Conservation (phyloP, 179 eudicot species). For the Gypsophila paniculata region DNA sequence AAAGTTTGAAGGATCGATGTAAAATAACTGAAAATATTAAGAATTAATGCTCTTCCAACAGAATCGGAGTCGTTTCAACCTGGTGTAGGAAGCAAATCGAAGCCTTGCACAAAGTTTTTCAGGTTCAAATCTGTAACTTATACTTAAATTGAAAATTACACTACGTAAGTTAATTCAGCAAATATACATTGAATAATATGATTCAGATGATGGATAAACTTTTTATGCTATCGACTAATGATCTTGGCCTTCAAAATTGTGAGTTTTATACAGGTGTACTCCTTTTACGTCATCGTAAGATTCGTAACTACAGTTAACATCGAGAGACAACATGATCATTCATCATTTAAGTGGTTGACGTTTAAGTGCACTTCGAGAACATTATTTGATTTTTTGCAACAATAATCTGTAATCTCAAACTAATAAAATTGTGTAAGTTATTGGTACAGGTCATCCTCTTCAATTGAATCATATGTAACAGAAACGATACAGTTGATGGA, state of each 20-base stretch:
- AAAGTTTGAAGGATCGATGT: conserved; percentile 27
- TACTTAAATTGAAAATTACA: conserved; percentile 34
- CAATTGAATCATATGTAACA: conserved; percentile 20
- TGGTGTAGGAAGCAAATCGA: conserved; percentile 91
- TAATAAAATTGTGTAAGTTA: conserved; percentile 27
- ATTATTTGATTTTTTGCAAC: not conserved
- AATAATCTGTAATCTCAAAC: conserved; percentile 14
- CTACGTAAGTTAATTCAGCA: conserved; percentile 17
- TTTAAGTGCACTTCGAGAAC: not conserved
- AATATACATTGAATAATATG: conserved; percentile 32
- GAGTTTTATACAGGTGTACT: conserved; percentile 53
- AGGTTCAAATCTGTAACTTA: conserved; percentile 67
- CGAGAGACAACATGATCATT: not conserved
- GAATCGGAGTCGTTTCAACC: conserved; percentile 63
- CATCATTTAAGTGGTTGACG: conserved; percentile 27
- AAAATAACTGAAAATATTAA: conserved; percentile 40
- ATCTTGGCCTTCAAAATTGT: conserved; percentile 39
- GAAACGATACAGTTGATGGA: conserved; percentile 20
- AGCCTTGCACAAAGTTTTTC: conserved; percentile 96
- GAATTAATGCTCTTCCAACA: conserved; percentile 55
- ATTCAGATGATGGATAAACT: conserved; percentile 24
- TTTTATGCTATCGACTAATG: conserved; percentile 48
- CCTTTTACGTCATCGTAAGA: conserved; percentile 18
- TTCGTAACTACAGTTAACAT: conserved; percentile 25
- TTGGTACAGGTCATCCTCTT: conserved; percentile 24